Evolutionary conservation across 1,284 basidiomycete species (phyloP).

Genomic region (Laetiporus sulphureus): DNA sequence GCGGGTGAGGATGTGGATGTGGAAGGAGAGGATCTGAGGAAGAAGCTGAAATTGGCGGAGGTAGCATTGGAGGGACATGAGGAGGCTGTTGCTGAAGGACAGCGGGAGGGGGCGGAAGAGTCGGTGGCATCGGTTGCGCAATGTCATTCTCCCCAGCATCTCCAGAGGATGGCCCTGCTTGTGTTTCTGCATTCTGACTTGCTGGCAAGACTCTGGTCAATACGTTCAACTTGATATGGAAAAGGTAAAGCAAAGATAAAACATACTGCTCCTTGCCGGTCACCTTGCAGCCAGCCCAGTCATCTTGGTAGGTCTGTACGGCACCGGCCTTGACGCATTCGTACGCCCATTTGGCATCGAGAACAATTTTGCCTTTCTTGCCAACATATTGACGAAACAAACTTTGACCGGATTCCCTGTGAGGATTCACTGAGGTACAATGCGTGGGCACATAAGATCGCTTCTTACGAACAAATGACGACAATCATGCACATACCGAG

Average conservation of each 20-base stretch:
- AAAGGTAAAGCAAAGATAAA: not conserved
- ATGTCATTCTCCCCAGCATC: slow-evolving; percentile 4
- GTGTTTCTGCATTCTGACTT: no score
- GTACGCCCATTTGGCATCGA: slow-evolving; percentile 63
- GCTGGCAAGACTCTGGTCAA: no score
- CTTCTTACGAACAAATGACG: slow-evolving; percentile 4
- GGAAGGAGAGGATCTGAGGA: slow-evolving; percentile 24
- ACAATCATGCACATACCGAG: slow-evolving; percentile 44
- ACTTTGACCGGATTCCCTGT: slow-evolving; percentile 73
- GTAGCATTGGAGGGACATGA: slow-evolving; percentile 12
- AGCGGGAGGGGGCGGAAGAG: slow-evolving; percentile 16
- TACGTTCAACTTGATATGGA: not conserved
- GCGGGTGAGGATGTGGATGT: slow-evolving; percentile 34
- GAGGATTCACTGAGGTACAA: slow-evolving; percentile 56
- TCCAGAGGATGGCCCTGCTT: no score
- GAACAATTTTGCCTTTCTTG: slow-evolving; percentile 72
- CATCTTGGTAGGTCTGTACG: slow-evolving; percentile 64
- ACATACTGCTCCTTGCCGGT: slow-evolving; percentile 63
- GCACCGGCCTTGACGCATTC: slow-evolving; percentile 62
- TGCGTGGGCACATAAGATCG: no score
- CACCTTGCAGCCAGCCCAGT: slow-evolving; percentile 75
- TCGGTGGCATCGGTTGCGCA: slow-evolving; percentile 12
- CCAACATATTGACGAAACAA: slow-evolving; percentile 67
- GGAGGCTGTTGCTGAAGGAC: slow-evolving; percentile 13
- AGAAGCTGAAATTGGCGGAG: slow-evolving; percentile 21